phyloP scores from a whole-genome alignment of 1,284 basidiomycete genomes.

The Schizophyllum commune region DNA sequence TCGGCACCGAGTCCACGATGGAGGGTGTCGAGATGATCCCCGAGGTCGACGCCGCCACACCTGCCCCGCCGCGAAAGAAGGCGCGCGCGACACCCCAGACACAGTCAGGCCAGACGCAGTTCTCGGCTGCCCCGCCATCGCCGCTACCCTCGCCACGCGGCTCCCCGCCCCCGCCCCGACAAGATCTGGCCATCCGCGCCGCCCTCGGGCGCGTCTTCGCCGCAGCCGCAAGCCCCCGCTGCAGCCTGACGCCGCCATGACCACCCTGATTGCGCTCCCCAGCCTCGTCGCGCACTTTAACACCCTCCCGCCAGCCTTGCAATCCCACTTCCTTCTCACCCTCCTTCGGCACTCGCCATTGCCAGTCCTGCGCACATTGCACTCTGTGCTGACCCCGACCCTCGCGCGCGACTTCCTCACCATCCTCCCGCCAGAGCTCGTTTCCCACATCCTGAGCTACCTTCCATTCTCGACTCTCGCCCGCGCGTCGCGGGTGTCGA shows the following conservation, averaged over 20 bases:
- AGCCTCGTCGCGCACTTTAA: constrained; percentile 70
- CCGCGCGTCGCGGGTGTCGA: constrained; percentile 74
- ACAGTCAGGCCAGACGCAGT: constrained; percentile 25
- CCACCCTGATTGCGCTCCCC: constrained; percentile 73
- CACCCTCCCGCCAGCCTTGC: constrained; percentile 60
- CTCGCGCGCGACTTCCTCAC: constrained; percentile 84
- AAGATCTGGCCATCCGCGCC: constrained; percentile 70
- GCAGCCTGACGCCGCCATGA: constrained; percentile 70
- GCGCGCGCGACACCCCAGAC: constrained; percentile 34
- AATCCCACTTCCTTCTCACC: constrained; percentile 80
- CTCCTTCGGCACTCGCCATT: constrained; percentile 79
- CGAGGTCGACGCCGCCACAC: constrained; percentile 30
- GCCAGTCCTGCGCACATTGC: constrained; percentile 74
- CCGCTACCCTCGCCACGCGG: constrained; percentile 76
- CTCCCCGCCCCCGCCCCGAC: constrained; percentile 58
- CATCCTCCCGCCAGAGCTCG: constrained; percentile 78
- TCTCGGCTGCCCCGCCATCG: constrained; percentile 70
- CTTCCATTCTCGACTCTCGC: constrained; percentile 72
- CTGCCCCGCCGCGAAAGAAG: constrained; percentile 71
- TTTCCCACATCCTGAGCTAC: constrained; percentile 72
- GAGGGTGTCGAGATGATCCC: constrained; percentile 63
- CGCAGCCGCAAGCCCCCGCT: constrained; percentile 59
- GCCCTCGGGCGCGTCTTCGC: constrained; percentile 65
- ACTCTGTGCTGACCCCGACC: constrained; percentile 77
- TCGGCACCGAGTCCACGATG: constrained; percentile 64